Percentiles rank a stretch among this genome's conserved stretches.
Evolutionary conservation across 2,329 filamentous ascomycete genomes (phyloP).

Genomic region (Exophiala calicioides): DNA sequence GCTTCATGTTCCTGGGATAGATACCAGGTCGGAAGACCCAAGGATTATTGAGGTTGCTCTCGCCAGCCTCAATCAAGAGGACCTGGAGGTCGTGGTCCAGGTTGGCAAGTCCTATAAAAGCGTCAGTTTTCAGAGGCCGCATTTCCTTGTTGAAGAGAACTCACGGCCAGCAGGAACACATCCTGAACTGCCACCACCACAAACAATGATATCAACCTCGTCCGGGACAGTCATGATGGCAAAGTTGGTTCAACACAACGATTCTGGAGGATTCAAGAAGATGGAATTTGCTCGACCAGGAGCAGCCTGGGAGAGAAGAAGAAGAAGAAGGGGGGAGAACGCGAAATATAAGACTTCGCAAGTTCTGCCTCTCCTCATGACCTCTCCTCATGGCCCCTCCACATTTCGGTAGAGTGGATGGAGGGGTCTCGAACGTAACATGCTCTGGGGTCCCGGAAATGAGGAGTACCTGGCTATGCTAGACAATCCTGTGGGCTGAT

Average conservation of each 20-base stretch:
- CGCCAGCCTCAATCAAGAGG: conserved; percentile 69
- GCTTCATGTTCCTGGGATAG: conserved; percentile 76
- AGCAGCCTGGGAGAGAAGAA: conserved; percentile 21
- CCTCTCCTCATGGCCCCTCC: conserved; percentile 9
- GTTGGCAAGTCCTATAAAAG: conserved; percentile 59
- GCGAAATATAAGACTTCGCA: conserved; percentile 23
- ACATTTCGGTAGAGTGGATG: conserved; percentile 23
- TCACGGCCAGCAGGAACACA: conserved; percentile 44
- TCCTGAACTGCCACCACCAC: conserved; percentile 67
- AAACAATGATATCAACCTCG: conserved; percentile 79
- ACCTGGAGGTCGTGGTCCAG: conserved; percentile 73
- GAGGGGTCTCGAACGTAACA: conserved; percentile 21
- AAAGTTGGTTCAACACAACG: conserved; percentile 5
- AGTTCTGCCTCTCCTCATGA: too few relatives aligned
- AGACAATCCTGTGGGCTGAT: too few relatives aligned
- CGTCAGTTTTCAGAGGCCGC: too few relatives aligned
- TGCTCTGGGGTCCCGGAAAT: conserved; percentile 5
- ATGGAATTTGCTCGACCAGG: conserved; percentile 32
- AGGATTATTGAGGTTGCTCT: conserved; percentile 75
- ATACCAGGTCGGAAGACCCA: conserved; percentile 75
- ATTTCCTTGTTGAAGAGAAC: not conserved
- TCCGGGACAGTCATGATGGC: conserved; percentile 64
- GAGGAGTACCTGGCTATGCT: conserved; percentile 14
- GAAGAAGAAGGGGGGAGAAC: conserved; percentile 3
- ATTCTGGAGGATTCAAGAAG: conserved; percentile 1